Percentiles rank a stretch among this genome's conserved stretches.
These are phyloP conservation scores for Neopestalotiopsis sp. DNA, from an alignment of 2,329 filamentous ascomycete genomes.

Conservation along the genomic window DNA sequence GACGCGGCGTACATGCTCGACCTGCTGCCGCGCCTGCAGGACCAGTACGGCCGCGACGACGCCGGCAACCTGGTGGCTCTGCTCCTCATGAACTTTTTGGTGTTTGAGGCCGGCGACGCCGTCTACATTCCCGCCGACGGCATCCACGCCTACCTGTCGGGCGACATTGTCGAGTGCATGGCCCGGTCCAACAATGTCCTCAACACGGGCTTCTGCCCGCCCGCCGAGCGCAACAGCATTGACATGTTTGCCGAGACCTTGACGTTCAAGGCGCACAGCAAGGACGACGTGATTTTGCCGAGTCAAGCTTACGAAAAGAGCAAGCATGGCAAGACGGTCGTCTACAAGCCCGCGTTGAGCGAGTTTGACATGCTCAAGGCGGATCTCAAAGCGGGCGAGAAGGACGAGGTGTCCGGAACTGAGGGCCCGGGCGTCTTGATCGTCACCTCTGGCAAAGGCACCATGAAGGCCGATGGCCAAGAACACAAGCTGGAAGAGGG, in stretches of 20 bases:
- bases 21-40: conserved; percentile 67
- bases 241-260: conserved; percentile 68
- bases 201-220: conserved; percentile 76
- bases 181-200: conserved; percentile 77
- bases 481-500: conserved; percentile 64
- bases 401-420: conserved; percentile 60
- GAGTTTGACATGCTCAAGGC: conserved; percentile 75
- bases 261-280: conserved; percentile 67
- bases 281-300: conserved; percentile 61
- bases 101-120: conserved; percentile 68
- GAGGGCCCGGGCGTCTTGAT: conserved; percentile 69
- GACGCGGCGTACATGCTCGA: conserved; percentile 63
- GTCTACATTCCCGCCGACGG: conserved; percentile 76
- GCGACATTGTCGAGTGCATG: conserved; percentile 82
- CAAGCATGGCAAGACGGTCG: conserved; percentile 63
- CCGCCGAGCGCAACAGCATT: conserved; percentile 66
- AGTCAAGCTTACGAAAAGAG: conserved; percentile 55
- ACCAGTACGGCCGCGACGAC: conserved; percentile 68
- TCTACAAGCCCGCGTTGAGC: conserved; percentile 71
- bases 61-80: conserved; percentile 73
- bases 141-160: conserved; percentile 75
- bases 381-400: conserved; percentile 60
- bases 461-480: conserved; percentile 58
- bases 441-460: conserved; percentile 63
- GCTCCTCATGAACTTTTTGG: conserved; percentile 76